Conservation (phyloP, 139 green algal genomes). For the Volvox reticuliferus region DNA sequence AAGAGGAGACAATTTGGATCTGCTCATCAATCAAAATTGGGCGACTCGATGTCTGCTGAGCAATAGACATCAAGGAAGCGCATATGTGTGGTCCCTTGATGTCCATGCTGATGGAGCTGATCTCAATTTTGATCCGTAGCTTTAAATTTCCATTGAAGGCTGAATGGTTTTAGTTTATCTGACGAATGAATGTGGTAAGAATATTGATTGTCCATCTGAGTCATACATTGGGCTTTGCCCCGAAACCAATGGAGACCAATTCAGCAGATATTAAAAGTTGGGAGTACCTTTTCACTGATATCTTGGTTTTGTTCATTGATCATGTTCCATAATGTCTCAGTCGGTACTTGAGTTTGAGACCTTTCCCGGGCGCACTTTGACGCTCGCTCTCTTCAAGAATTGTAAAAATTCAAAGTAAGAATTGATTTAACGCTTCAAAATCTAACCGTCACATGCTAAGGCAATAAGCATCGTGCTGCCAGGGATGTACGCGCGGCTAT, state of each 20-base stretch:
- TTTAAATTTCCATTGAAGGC: neutral
- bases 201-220: neutral
- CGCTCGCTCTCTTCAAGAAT: conserved; percentile 13
- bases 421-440: neutral
- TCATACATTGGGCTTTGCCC: neutral
- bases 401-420: conserved; percentile 26
- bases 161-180: neutral
- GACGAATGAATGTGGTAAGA: neutral
- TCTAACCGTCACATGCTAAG: neutral
- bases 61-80: conserved; percentile 39
- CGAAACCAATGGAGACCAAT: neutral
- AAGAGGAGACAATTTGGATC: no score
- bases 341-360: neutral
- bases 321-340: neutral
- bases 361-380: neutral
- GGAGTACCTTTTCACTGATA: no score
- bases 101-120: neutral
- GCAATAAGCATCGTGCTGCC: no score
- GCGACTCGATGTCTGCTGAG: neutral
- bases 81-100: conserved; percentile 46
- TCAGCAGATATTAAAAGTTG: no score
- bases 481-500: conserved; percentile 2
- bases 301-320: no score
- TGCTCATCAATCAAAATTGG: conserved; percentile 46
- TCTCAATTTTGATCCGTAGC: no score